A percentile compares a stretch with the other conserved stretches of the same genome.
phyloP scores from a whole-genome alignment of 176 grass and related monocot species.

The Cocos nucifera region DNA sequence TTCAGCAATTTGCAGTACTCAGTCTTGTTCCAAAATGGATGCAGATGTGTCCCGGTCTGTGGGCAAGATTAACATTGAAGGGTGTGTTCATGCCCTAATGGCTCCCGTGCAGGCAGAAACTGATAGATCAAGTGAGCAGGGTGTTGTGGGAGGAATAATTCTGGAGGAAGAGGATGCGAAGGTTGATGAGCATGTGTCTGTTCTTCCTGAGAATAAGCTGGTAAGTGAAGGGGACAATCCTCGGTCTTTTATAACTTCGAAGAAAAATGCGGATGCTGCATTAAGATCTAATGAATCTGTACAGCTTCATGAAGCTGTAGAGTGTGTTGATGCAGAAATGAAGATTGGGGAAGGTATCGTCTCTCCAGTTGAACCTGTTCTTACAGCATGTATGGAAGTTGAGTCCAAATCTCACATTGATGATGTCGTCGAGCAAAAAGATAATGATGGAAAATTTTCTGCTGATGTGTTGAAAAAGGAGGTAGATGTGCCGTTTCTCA shows the following conservation, averaged over 20 bases:
- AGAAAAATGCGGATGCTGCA: conserved; percentile 6
- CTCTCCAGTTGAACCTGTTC: conserved; percentile 20
- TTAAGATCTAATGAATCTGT: conserved; percentile 30
- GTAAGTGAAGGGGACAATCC: conserved; percentile 8
- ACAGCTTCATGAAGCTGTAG: conserved; percentile 16
- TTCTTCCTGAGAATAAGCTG: conserved; percentile 13
- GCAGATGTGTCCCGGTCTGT: conserved; percentile 35
- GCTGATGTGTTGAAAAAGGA: conserved; percentile 21
- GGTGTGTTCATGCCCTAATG: conserved; percentile 10
- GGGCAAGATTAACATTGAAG: conserved; percentile 15
- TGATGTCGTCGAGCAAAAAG: not conserved
- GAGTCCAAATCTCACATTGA: conserved; percentile 15
- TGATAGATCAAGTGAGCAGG: conserved; percentile 15
- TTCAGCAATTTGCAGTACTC: conserved; percentile 54
- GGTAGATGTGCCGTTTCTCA: conserved; percentile 3
- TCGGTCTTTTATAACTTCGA: not conserved
- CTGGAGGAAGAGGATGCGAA: conserved; percentile 23
- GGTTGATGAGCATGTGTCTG: conserved; percentile 17
- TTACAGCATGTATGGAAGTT: conserved; percentile 4
- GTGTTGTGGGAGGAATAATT: conserved; percentile 8
- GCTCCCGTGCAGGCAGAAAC: conserved; percentile 6
- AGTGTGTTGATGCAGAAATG: conserved; percentile 18
- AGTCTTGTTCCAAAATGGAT: conserved; percentile 53
- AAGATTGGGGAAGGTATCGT: conserved; percentile 1
- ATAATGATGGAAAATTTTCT: conserved; percentile 3